Conservation (phyloP, 2,329 filamentous ascomycete genomes). For the Talaromyces amestolkiae region DNA sequence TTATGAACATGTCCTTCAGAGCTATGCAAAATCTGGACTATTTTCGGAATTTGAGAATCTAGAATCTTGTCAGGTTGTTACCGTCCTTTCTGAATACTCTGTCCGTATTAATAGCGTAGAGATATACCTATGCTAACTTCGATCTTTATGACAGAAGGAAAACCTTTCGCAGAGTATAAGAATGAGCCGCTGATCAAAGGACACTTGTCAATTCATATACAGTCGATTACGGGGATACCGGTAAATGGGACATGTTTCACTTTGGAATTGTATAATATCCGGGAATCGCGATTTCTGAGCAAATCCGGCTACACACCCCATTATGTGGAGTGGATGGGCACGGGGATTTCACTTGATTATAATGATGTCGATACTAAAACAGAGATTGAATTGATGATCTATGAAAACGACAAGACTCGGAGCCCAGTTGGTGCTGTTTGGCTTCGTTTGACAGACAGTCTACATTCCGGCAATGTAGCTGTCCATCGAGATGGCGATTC, state of each 20-base stretch:
- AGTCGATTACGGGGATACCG: neutral
- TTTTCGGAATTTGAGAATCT: slow-evolving; percentile 12
- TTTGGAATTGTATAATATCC: neutral
- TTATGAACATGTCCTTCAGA: neutral
- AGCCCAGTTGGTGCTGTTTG: slow-evolving; percentile 11
- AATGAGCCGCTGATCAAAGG: neutral
- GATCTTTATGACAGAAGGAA: slow-evolving; percentile 1
- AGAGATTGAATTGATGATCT: slow-evolving; percentile 11
- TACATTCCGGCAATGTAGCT: neutral
- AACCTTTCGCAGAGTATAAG: neutral
- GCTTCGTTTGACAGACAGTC: slow-evolving; percentile 6
- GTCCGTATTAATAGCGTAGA: neutral
- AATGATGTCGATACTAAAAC: slow-evolving; percentile 1
- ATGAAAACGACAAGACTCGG: neutral
- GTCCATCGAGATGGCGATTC: neutral
- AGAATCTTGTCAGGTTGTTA: slow-evolving; percentile 7
- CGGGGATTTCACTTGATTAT: slow-evolving; percentile 1
- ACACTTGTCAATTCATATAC: neutral
- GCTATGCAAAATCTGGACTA: neutral
- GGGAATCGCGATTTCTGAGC: neutral
- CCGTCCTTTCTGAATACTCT: neutral
- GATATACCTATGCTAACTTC: neutral
- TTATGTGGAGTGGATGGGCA: neutral
- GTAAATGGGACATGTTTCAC: slow-evolving; percentile 1
- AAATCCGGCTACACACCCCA: neutral